Base-by-base conservation (phyloP, 345 rosid genomes). In the Arabidopsis suecica region DNA sequence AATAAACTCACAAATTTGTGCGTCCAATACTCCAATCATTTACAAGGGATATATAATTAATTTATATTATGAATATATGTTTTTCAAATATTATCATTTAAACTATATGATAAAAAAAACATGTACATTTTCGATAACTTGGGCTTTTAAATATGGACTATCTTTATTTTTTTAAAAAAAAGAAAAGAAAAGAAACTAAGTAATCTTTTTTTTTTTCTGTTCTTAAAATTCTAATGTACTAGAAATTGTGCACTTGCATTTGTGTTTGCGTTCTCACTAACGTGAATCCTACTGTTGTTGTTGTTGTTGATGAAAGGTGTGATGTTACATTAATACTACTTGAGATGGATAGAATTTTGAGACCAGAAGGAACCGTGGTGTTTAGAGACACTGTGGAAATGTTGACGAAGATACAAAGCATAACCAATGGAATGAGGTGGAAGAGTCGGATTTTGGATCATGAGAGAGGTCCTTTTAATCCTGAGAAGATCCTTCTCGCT, bases 381-480 rank as follows among this genome's bases (percentile, higher is more conserved):
- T 85, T 95, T 82, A 86, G 99, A 75, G 99, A 95, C 78, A 81
- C 83, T 6, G 97, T 92, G 12, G 99, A 95, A 78, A 70, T 83
- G 11, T 83, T 95, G 9, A 92, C 88, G 63, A 95, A 91, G 86
- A 81, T 95, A 25, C 86, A 88, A 83, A 80, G 83, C 45, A 80
- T 88, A 77, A 91, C 91, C 7, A 89, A 88, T 54, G 91, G 97
- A 71, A 95, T 95, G 97, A 90, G 83, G 79, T 91, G 99, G 99
- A 84, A 81, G 58, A 90, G 97, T 83, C 89, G 85, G 66, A 87
- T 91, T 45, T 68, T 89, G 80, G 99, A 95, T 73, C 99, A 95
- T 53, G 99, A 95, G 83, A 91, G 88, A 37, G 99, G 99, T 79
- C 97, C 97, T 10, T 95, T 95, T 79, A 91, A 86, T 75, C 97